Evolutionary conservation across 2,329 filamentous ascomycete species (phyloP).

Genomic region (Bipolaris bicolor): DNA sequence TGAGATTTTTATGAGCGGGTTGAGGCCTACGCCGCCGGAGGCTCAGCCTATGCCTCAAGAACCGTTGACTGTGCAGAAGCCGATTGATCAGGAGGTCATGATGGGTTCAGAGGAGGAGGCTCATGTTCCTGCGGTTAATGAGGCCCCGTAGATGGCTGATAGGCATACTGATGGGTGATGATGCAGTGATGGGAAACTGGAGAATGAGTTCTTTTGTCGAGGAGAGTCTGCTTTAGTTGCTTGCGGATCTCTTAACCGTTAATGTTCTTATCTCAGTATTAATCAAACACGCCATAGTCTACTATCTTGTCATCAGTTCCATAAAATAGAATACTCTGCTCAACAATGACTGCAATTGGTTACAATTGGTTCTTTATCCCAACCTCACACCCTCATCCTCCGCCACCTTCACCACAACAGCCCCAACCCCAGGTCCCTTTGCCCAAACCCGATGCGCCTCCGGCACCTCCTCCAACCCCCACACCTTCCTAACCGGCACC

Average conservation of each 20-base stretch:
- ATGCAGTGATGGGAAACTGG: background rate
- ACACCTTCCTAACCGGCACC: conserved; percentile 36
- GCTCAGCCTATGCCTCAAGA: conserved; percentile 13
- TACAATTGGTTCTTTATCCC: too few species aligned
- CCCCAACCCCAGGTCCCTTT: conserved; percentile 33
- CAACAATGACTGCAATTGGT: too few species aligned
- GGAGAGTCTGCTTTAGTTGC: too few species aligned
- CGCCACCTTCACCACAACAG: conserved; percentile 31
- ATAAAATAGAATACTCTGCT: too few species aligned
- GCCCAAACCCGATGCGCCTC: conserved; percentile 37
- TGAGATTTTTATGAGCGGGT: conserved; percentile 17
- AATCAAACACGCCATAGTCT: too few species aligned
- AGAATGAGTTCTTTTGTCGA: background rate
- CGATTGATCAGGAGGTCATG: background rate
- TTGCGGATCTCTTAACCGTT: too few species aligned
- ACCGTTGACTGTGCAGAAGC: background rate
- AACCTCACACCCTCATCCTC: background rate
- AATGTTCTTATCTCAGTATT: too few species aligned
- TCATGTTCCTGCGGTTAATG: background rate
- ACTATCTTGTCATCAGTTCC: too few species aligned
- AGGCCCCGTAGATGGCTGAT: conserved; percentile 1
- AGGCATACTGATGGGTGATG: background rate
- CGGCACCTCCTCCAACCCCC: conserved; percentile 35
- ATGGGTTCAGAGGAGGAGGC: background rate
- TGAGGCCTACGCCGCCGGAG: conserved; percentile 16